Percentiles rank a stretch among this genome's conserved stretches.
These are phyloP conservation scores for Lactarius psammicola DNA, from an alignment of 768 basidiomycete genomes.

Conservation along the genomic window DNA sequence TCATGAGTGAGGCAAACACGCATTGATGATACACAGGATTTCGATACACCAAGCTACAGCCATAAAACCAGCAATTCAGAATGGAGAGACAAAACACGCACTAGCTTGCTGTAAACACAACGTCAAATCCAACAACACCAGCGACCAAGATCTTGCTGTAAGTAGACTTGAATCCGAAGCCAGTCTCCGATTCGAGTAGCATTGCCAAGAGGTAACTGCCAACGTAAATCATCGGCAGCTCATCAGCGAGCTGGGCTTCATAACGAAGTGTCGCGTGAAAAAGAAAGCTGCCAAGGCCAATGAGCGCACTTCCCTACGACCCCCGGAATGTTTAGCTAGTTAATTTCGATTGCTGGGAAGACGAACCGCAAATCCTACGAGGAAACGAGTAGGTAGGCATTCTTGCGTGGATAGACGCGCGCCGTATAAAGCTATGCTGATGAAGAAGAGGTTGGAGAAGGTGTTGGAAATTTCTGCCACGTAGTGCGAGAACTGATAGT, in stretches of 20 bases:
- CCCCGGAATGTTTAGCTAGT: neutral
- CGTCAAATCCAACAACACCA: slow-evolving; percentile 47
- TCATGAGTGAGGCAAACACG: slow-evolving; percentile 61
- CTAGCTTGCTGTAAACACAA: slow-evolving; percentile 72
- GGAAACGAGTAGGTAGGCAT: slow-evolving; percentile 40
- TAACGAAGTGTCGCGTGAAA: slow-evolving; percentile 79
- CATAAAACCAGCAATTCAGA: neutral
- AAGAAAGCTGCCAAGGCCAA: slow-evolving; percentile 74
- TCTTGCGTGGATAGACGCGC: slow-evolving; percentile 33
- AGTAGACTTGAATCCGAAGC: slow-evolving; percentile 42
- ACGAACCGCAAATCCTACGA: slow-evolving; percentile 37
- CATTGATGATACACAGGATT: slow-evolving; percentile 81
- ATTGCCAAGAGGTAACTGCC: slow-evolving; percentile 59
- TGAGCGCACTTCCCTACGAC: slow-evolving; percentile 58
- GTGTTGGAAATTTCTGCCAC: slow-evolving; percentile 74
- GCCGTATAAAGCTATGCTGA: slow-evolving; percentile 54
- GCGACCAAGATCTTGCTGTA: slow-evolving; percentile 44
- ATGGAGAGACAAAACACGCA: slow-evolving; percentile 39
- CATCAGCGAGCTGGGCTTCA: slow-evolving; percentile 77
- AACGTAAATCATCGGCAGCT: slow-evolving; percentile 80
- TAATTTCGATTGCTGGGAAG: neutral
- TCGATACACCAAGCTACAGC: slow-evolving; percentile 55
- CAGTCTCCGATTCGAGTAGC: slow-evolving; percentile 55
- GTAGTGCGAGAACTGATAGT: slow-evolving; percentile 75
- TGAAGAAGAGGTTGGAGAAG: slow-evolving; percentile 61